A percentile compares a stretch with the other conserved stretches of the same genome.
These are phyloP conservation scores for Fusarium sp. DNA, from an alignment of 2,329 filamentous ascomycete genomes.

Conservation along the genomic window DNA sequence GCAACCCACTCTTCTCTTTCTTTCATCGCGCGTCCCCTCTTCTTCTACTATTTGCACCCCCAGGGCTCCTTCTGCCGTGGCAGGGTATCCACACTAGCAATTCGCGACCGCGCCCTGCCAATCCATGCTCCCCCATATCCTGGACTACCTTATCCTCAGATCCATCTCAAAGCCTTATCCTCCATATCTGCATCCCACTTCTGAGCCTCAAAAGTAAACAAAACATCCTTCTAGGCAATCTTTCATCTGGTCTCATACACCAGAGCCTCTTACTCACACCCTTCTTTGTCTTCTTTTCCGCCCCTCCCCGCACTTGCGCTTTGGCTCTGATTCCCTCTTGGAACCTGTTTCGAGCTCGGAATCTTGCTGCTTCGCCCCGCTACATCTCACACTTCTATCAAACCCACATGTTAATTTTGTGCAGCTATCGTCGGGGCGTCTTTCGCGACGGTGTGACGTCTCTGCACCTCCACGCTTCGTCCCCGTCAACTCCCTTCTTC, in stretches of 20 bases:
- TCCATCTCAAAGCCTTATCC: conserved; percentile 44
- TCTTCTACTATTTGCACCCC: conserved; percentile 44
- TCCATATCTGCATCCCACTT: conserved; percentile 45
- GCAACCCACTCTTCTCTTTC: background rate
- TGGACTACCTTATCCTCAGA: conserved; percentile 36
- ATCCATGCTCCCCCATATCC: conserved; percentile 51
- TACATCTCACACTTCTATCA: conserved; percentile 44
- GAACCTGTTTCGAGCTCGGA: conserved; percentile 29
- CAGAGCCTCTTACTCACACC: conserved; percentile 26
- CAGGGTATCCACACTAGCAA: conserved; percentile 58
- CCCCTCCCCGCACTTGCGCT: conserved; percentile 10
- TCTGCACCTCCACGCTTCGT: conserved; percentile 63
- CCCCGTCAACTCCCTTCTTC: conserved; percentile 51
- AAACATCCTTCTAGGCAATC: conserved; percentile 29
- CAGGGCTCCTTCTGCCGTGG: conserved; percentile 39
- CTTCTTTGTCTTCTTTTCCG: conserved; percentile 25
- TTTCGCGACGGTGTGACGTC: conserved; percentile 67
- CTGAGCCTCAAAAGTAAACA: conserved; percentile 36
- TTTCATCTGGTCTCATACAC: conserved; percentile 20
- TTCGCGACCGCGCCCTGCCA: conserved; percentile 50
- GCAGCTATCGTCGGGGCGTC: conserved; percentile 68
- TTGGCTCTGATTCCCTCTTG: conserved; percentile 33
- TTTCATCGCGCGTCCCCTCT: conserved; percentile 6
- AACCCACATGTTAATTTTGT: conserved; percentile 71
- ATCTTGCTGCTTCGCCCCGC: conserved; percentile 40